Base-by-base conservation (phyloP, 1,284 basidiomycete genomes). In the Xerocomus minutiporus region DNA sequence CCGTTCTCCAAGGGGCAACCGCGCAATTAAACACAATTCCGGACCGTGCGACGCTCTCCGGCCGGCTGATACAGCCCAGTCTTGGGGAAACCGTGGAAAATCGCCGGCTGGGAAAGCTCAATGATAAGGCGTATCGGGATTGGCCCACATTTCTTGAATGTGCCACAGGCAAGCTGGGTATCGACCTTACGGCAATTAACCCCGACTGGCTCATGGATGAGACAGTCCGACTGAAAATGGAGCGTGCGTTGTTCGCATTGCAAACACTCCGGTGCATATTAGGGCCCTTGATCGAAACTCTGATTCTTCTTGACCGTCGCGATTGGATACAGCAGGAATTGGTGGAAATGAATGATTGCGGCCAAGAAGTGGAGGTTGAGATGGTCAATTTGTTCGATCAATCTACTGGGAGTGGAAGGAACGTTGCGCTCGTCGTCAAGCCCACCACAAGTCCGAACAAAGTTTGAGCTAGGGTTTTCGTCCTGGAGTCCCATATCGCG, bases 321-420 rank as follows among this genome's bases (percentile, higher is more conserved):
- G 58, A 62, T 34, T 82, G 79, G 79, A 55, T 81, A 50, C 59
- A 57, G 42, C 63, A 75, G 35, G 66, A 67, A 52, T 61, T 81
- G 44, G 49, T 46, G 46, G 61, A 55, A 20, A 58, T 55, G 52
- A 54, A 71, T 62, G 48, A 63, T 56, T 32, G 60, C 53, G 57
- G 68, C 40, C 53, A 63, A 55, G 46, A 64, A 51, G 58, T 72
- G 60, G 59, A 62, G 9, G 74, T 78, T n/a, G 69, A 75, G 26
- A 59, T 80, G 8, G 72, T 86, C 2, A 85, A 84, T 62, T 61
- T 88, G 39, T 88, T 88, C 56, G 82, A 86, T 59, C 85, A 87
- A 64, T 71, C 71, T 5, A 76, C 75, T 9, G 84, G 83, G 35
- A 86, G 84, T 63, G 83, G 78, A 42, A 69, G 85, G 58, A 87